Evolutionary conservation across 2,329 filamentous ascomycete species (phyloP).

Genomic region (Ophiosphaerella herpotricha): DNA sequence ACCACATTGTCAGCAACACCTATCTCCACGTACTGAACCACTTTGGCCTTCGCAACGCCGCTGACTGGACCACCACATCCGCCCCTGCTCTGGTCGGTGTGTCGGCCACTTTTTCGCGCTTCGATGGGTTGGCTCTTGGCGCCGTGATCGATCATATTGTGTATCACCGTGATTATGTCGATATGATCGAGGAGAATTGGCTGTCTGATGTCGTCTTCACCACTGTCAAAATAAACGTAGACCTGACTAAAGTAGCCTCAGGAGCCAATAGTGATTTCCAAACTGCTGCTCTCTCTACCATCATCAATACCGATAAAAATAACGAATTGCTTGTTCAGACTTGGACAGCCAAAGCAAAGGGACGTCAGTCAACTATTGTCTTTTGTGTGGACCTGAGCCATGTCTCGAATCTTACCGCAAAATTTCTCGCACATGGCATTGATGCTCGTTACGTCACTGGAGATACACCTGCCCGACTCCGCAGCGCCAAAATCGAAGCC

Average conservation of each 20-base stretch:
- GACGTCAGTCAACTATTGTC: slow-evolving; percentile 81
- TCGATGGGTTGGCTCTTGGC: slow-evolving; percentile 82
- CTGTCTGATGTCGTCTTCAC: slow-evolving; percentile 92
- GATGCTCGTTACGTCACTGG: slow-evolving; percentile 89
- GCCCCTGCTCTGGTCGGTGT: slow-evolving; percentile 75
- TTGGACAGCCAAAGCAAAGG: slow-evolving; percentile 77
- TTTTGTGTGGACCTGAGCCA: slow-evolving; percentile 94
- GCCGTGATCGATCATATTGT: slow-evolving; percentile 92
- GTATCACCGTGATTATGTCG: slow-evolving; percentile 84
- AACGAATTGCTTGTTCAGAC: slow-evolving; percentile 86
- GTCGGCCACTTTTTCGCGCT: slow-evolving; percentile 78
- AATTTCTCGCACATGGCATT: slow-evolving; percentile 76
- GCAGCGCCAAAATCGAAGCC: slow-evolving; percentile 71
- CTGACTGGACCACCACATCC: slow-evolving; percentile 37
- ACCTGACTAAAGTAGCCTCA: slow-evolving; percentile 72
- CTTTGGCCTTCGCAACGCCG: slow-evolving; percentile 68
- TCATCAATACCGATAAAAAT: slow-evolving; percentile 78
- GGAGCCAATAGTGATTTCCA: slow-evolving; percentile 78
- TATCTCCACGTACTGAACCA: slow-evolving; percentile 79
- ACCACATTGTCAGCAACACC: slow-evolving; percentile 86
- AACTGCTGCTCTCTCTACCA: slow-evolving; percentile 73
- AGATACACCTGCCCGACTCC: slow-evolving; percentile 70
- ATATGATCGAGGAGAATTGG: slow-evolving; percentile 90
- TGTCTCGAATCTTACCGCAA: slow-evolving; percentile 72
- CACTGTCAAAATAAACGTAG: slow-evolving; percentile 81